Evolutionary conservation across 495 filamentous ascomycete species (phyloP).

Genomic region (Platismatia glauca): DNA sequence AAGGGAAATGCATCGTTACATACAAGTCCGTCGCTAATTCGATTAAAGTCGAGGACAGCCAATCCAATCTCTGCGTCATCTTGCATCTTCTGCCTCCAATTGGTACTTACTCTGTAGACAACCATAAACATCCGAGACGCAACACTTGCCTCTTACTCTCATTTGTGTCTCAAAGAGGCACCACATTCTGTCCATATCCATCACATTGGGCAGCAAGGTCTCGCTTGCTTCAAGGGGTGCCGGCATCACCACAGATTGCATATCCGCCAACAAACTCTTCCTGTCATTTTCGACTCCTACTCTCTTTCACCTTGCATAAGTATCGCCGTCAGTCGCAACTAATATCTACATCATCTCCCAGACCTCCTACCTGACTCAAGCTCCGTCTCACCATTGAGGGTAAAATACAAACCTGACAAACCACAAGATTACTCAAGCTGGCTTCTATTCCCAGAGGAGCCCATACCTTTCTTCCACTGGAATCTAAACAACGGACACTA

Average conservation of each 20-base stretch:
- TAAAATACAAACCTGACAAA: constrained; percentile 4
- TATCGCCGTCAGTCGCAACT: constrained; percentile 14
- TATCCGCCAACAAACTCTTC: constrained; percentile 3
- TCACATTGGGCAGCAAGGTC: constrained; percentile 9
- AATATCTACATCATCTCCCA: constrained; percentile 12
- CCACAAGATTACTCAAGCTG: constrained; percentile 10
- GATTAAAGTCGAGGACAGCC: neutral
- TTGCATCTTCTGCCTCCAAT: constrained; percentile 5
- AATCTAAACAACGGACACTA: constrained; percentile 9
- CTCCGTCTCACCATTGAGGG: constrained; percentile 11
- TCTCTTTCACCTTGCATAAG: constrained; percentile 15
- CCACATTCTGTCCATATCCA: neutral
- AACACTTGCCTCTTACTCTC: neutral
- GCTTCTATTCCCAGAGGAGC: constrained; percentile 14
- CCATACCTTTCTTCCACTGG: constrained; percentile 6
- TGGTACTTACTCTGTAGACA: neutral
- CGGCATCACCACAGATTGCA: constrained; percentile 16
- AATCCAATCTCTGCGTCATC: constrained; percentile 16
- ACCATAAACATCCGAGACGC: neutral
- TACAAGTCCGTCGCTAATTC: neutral
- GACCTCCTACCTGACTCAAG: constrained; percentile 10
- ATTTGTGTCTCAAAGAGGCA: neutral
- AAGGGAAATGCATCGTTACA: too few species aligned
- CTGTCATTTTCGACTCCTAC: constrained; percentile 2
- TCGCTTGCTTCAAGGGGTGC: constrained; percentile 22